These are phyloP conservation scores for Closterium sp. DNA, from an alignment of 139 green algal species.

Conservation along the genomic window DNA sequence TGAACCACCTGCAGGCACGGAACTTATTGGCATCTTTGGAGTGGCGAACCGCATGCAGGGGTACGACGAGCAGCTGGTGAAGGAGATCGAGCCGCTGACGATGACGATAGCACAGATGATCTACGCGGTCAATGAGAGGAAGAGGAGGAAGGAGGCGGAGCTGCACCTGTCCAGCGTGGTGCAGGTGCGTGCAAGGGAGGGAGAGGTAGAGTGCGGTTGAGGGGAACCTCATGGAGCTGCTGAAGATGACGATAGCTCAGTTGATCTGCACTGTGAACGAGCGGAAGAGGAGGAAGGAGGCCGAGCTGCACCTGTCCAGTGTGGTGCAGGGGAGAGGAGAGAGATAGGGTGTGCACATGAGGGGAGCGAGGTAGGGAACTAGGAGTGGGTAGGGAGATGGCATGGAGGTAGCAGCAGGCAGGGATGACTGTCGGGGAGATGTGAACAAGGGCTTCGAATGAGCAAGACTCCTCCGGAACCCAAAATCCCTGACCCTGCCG, in stretches of 20 bases:
- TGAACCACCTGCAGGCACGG: neutral
- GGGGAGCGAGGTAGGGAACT: no score
- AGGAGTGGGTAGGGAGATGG: no score
- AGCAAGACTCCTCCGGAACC: no score
- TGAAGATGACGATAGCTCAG: neutral
- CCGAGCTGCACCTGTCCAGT: neutral
- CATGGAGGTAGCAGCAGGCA: no score
- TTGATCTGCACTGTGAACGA: neutral
- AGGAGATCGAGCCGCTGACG: conserved; percentile 29
- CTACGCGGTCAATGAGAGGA: conserved; percentile 1
- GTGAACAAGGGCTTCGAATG: no score
- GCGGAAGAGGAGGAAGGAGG: neutral
- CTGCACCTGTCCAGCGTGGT: conserved; percentile 20
- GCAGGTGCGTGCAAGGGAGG: neutral
- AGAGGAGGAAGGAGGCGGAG: conserved; percentile 12
- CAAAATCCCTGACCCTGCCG: no score
- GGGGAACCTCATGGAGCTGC: neutral
- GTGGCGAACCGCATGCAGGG: neutral
- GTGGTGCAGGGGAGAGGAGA: neutral
- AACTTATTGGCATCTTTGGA: conserved; percentile 11
- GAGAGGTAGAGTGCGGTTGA: neutral
- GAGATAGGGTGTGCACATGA: neutral
- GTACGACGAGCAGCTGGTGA: conserved; percentile 22
- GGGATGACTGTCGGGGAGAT: no score
- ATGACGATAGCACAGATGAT: conserved; percentile 18